phyloP scores from a whole-genome alignment of 1,284 basidiomycete genomes.

The Paramarasmius palmivorus region DNA sequence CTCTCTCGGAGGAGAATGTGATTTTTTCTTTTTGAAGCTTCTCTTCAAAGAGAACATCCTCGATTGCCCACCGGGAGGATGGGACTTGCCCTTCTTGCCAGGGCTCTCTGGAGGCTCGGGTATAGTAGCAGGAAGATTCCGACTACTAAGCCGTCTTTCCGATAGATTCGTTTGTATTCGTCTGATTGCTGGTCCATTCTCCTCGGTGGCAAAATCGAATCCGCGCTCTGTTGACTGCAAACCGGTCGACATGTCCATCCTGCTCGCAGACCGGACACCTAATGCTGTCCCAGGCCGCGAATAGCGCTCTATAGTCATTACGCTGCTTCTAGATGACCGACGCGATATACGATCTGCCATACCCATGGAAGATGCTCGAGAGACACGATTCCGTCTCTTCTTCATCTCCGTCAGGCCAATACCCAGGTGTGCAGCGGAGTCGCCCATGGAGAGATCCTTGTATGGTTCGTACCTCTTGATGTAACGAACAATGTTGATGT shows the following conservation, averaged over 20 bases:
- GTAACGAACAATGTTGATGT: constrained; percentile 81
- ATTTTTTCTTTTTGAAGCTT: constrained; percentile 13
- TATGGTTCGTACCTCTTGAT: constrained; percentile 60
- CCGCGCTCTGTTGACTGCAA: constrained; percentile 69
- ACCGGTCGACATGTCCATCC: constrained; percentile 86
- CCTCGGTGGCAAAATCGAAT: constrained; percentile 86
- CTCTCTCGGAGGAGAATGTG: not conserved
- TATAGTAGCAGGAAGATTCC: constrained; percentile 1
- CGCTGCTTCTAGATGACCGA: constrained; percentile 11
- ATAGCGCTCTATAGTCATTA: constrained; percentile 25
- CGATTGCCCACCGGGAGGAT: not conserved
- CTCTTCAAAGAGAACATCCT: constrained; percentile 11
- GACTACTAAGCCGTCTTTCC: constrained; percentile 49
- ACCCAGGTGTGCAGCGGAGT: constrained; percentile 25
- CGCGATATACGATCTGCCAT: constrained; percentile 6
- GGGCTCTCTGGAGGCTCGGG: constrained; percentile 5
- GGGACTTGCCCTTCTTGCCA: constrained; percentile 6
- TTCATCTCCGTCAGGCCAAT: constrained; percentile 27
- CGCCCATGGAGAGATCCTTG: constrained; percentile 44
- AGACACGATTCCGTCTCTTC: constrained; percentile 18
- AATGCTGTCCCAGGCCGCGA: constrained; percentile 20
- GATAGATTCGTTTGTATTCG: constrained; percentile 80
- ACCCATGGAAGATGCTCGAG: constrained; percentile 4
- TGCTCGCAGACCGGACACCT: constrained; percentile 49
- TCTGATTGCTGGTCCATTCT: constrained; percentile 79